Percentiles rank a stretch among this genome's conserved stretches.
Evolutionary conservation across 1,284 basidiomycete species (phyloP).

Genomic region (Vanrija sp.): DNA sequence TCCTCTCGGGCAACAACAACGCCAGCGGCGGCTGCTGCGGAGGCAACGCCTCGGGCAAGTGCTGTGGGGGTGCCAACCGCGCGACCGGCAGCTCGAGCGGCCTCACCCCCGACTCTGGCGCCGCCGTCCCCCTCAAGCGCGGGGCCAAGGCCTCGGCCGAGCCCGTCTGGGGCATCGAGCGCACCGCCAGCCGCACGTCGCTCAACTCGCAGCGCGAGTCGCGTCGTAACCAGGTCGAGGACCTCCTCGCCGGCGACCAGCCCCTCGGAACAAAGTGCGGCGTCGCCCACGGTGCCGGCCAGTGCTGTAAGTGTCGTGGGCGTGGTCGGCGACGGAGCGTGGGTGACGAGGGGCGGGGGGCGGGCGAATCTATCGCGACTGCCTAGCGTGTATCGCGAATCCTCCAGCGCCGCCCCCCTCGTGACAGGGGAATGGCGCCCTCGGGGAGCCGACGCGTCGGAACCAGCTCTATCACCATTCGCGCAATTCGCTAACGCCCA

Average conservation of each 20-base stretch:
- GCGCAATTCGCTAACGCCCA: slow-evolving; percentile 14
- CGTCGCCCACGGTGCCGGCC: slow-evolving; percentile 29
- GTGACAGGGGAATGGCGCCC: no score
- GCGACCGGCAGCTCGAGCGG: not conserved
- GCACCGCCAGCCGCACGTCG: slow-evolving; percentile 10
- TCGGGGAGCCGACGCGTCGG: not conserved
- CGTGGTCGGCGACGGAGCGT: no score
- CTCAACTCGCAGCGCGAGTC: slow-evolving; percentile 7
- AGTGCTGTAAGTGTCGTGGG: slow-evolving; percentile 31
- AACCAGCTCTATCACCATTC: not conserved
- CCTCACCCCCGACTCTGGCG: slow-evolving; percentile 1
- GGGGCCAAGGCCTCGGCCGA: slow-evolving; percentile 6
- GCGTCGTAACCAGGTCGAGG: slow-evolving; percentile 20
- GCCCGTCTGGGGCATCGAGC: slow-evolving; percentile 17
- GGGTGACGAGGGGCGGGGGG: no score
- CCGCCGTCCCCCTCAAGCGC: slow-evolving; percentile 19
- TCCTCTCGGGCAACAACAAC: slow-evolving; percentile 4
- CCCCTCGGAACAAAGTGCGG: slow-evolving; percentile 43
- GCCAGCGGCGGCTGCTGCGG: slow-evolving; percentile 18
- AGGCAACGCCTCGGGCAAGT: slow-evolving; percentile 13
- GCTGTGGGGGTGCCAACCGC: slow-evolving; percentile 12
- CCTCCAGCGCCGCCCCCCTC: no score
- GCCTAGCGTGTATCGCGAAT: no score
- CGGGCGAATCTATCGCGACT: no score
- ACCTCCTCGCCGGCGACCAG: slow-evolving; percentile 31